Evolutionary conservation across 331 rosid genomes (phyloP).

Genomic region (Prunus yedoensis): DNA sequence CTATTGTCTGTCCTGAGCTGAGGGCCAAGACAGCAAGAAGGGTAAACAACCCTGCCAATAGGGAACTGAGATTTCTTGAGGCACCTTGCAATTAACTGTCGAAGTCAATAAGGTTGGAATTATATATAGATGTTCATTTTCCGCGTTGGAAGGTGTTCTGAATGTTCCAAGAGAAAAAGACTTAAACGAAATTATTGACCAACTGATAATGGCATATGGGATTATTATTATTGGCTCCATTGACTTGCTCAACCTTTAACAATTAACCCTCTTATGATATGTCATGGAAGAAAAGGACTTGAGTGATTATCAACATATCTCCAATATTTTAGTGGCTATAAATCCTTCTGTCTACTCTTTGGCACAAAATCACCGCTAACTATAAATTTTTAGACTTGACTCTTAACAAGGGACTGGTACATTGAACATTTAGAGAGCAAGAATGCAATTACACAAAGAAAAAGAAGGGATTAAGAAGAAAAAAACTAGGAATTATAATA

Average conservation of each 20-base stretch:
- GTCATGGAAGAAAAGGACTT: conserved; percentile 13
- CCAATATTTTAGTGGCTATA: background rate
- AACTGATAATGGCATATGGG: background rate
- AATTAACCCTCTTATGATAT: background rate
- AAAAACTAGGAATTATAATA: background rate
- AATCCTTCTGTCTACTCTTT: background rate
- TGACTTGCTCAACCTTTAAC: background rate
- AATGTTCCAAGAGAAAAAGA: background rate
- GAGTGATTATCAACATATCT: background rate
- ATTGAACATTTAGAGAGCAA: too few species aligned
- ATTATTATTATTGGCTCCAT: background rate
- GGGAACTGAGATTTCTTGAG: background rate
- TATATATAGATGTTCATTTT: background rate
- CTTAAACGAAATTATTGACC: background rate
- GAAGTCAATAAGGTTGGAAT: too few species aligned
- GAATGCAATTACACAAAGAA: too few species aligned
- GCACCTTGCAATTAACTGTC: background rate
- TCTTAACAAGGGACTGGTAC: background rate
- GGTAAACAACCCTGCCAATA: background rate
- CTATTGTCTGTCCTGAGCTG: background rate
- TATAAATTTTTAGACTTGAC: too few species aligned
- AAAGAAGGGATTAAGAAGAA: too few species aligned
- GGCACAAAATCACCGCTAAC: background rate
- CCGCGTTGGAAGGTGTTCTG: background rate
- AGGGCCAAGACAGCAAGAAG: background rate